Base-by-base conservation (phyloP, 306 rosid genomes). In the Notholithocarpus densiflorus region DNA sequence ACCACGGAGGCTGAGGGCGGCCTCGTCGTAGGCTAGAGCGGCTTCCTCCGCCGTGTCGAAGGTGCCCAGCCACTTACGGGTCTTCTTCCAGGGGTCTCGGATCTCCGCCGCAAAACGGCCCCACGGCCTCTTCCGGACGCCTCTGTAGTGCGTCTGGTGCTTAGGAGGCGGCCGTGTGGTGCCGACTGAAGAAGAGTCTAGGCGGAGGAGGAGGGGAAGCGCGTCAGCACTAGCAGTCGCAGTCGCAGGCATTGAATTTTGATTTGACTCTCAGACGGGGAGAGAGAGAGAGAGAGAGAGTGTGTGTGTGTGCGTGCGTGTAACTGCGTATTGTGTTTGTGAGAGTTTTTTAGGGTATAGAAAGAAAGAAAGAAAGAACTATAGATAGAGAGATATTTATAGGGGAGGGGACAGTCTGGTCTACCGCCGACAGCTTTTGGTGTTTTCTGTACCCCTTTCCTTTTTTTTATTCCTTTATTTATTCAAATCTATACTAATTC, bases 21-120 rank as follows among this genome's bases (percentile, higher is more conserved):
- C 95, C 19, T 81, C 68, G 75, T 90, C 95, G 79, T 90, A 90
- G 9, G 95, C 95, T 70, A 82, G 79, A 32, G 95, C 95, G 6
- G 95, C 95, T 24, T 90, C 87, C 85, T 87, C 91, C 15, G 95
- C 95, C 5, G 95, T 90, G 68, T 88, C 89, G 15, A 87, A 88
- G 66, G 95, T 90, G 9, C 95, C 92, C 9, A 90, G 95, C 95
- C 95, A 90, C 76, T 85, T 88, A 29, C 95, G 85, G 45, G 91
- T 85, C 89, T 87, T 88, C 79, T 74, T 83, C 87, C 89, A 87
- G 0, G 95, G 95, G 34, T 90, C 88, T 8, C 95, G 91, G 80
- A 90, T 90, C 91, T 90, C 95, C 18, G 91, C 92, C 3, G 92
- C 91, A 71, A 80, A 90, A 0, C 91, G 82, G 3, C 95, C 95